Evolutionary conservation across 2,329 filamentous ascomycete species (phyloP), one percentile per base, ranked within the genome.

Genomic region (Didymosphaeria variabile): DNA sequence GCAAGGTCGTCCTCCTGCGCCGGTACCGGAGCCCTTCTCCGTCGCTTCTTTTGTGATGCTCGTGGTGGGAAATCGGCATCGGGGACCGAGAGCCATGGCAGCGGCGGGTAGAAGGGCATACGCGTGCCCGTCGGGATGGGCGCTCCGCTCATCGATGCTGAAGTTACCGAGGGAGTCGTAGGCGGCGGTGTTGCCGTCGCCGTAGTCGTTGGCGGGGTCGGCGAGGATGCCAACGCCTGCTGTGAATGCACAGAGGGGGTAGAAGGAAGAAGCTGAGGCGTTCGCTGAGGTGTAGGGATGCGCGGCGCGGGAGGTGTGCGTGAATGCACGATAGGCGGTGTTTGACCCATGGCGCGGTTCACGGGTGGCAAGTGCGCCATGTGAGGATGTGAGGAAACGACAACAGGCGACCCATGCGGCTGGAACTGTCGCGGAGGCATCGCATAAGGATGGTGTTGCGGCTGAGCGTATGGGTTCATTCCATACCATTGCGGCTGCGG

Each of bases 21-120:
- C 12, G 72, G 69, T 29, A 78, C 77, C 23, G 77, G 72, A 50
- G 76, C 77, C 54, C 79, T 73, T 65, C 78, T 73, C 55, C 84
- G 81, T 67, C 82, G 81, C 67, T 81, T 79, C 42, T 73, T 69
- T 55, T 79, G 78, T 15, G 82, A 79, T 52, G 81, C 80, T 70
- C 82, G 81, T 17, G 82, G 75, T 3, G 87, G 87, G 68, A 89
- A 89, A 2, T 82, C 77, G 34, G 77, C 77, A 21, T 85, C 83
- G 17, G 84, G 81, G 31, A 84, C 81, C 13, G 87, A 89, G 36
- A 87, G 81, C 87, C 87, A 89, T 12, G 87, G 87, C 21, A 89
- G 77, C 13, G 81, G 79, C 60, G 85, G 82, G 62, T 81, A 80
- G 71, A 82, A 87, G 1, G 83, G 83, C 71, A 79, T 81, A 55